These are phyloP conservation scores for Alternaria brassicae DNA, from an alignment of 2,329 filamentous ascomycete genomes.

Conservation along the genomic window DNA sequence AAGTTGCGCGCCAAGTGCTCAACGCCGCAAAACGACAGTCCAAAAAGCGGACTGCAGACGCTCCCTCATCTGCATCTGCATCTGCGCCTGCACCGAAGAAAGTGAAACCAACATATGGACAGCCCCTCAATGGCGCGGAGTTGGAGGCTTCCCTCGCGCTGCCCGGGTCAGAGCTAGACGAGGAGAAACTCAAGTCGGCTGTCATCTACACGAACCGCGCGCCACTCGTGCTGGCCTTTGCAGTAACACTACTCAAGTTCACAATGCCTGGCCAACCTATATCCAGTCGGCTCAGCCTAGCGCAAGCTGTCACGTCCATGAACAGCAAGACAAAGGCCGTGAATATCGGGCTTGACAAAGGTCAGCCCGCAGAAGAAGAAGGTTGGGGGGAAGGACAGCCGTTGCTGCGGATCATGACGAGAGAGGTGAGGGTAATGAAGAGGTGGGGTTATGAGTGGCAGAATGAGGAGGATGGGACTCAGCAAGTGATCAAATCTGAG, in stretches of 20 bases:
- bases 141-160: constrained; percentile 69
- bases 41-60: constrained; percentile 61
- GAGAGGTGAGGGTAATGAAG: constrained; percentile 77
- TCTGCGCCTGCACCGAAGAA: constrained; percentile 44
- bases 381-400: constrained; percentile 80
- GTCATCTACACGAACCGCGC: constrained; percentile 78
- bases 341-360: constrained; percentile 73
- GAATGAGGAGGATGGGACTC: constrained; percentile 10
- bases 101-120: constrained; percentile 38
- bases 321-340: constrained; percentile 81
- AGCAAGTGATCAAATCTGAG: constrained; percentile 20
- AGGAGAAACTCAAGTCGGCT: constrained; percentile 65
- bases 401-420: constrained; percentile 72
- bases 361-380: constrained; percentile 70
- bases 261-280: constrained; percentile 87
- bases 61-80: constrained; percentile 20
- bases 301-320: constrained; percentile 81
- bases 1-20: constrained; percentile 63
- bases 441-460: constrained; percentile 70
- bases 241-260: constrained; percentile 73
- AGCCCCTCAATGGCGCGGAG: constrained; percentile 58
- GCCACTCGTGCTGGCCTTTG: constrained; percentile 81
- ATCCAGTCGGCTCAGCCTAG: constrained; percentile 82
- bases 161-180: constrained; percentile 62
- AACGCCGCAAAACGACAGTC: constrained; percentile 63